Percentiles rank a stretch among this genome's conserved stretches.
phyloP scores from a whole-genome alignment of 768 basidiomycete genomes.

The Hericium rajendrae region DNA sequence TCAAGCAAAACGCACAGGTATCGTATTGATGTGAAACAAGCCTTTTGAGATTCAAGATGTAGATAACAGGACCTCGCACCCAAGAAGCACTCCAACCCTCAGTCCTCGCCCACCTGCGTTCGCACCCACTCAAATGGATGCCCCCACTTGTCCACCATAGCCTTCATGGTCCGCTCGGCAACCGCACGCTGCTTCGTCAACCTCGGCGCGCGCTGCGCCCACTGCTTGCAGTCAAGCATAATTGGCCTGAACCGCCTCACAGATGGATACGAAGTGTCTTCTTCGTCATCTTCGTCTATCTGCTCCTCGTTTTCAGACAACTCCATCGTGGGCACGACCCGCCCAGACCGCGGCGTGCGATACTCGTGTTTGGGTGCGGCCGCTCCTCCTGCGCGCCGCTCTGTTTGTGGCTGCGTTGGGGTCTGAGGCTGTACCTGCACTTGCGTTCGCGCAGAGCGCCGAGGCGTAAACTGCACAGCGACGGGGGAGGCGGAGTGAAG shows the following conservation, averaged over 20 bases:
- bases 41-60: no score
- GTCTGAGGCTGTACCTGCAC: background rate
- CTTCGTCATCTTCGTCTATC: background rate
- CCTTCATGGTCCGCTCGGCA: slow-evolving; percentile 4
- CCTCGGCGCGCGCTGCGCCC: slow-evolving; percentile 11
- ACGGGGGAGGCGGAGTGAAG: slow-evolving; percentile 3
- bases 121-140: slow-evolving; percentile 5
- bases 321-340: background rate
- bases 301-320: background rate
- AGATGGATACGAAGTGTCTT: slow-evolving; percentile 3
- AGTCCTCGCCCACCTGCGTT: no score
- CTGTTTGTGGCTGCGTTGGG: background rate
- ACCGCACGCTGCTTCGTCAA: slow-evolving; percentile 6
- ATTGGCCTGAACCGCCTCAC: slow-evolving; percentile 13
- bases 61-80: no score
- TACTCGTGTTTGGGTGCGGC: slow-evolving; percentile 2
- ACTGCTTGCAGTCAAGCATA: slow-evolving; percentile 11
- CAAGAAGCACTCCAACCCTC: no score
- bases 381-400: background rate
- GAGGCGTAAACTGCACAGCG: slow-evolving; percentile 12
- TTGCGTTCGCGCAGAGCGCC: background rate
- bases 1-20: no score
- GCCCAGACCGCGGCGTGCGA: slow-evolving; percentile 8
- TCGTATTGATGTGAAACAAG: no score
- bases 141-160: slow-evolving; percentile 8